phyloP scores from a whole-genome alignment of 1,284 basidiomycete genomes.

The Boletus sp. region DNA sequence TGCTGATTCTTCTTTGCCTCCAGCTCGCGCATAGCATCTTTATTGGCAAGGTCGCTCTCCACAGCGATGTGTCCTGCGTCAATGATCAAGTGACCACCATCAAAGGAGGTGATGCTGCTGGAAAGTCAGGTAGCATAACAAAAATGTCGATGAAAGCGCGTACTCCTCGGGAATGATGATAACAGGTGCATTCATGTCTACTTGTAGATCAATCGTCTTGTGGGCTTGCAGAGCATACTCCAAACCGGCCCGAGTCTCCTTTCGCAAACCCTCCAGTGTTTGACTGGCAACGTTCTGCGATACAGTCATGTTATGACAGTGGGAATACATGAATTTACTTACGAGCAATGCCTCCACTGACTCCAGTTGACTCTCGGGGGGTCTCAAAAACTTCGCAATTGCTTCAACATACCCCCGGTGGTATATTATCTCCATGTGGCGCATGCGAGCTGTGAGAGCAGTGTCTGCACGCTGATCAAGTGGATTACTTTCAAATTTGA shows the following conservation, averaged over 20 bases:
- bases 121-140: constrained; percentile 15
- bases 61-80: constrained; percentile 98
- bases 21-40: constrained; percentile 76
- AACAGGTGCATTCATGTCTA: constrained; percentile 97
- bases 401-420: constrained; percentile 93
- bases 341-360: constrained; percentile 89
- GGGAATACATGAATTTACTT: constrained; percentile 21
- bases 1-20: constrained; percentile 83
- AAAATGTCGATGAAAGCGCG: constrained; percentile 21
- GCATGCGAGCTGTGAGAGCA: constrained; percentile 86
- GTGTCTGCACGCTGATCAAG: constrained; percentile 92
- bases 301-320: constrained; percentile 9
- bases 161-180: constrained; percentile 96
- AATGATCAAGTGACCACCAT: constrained; percentile 86
- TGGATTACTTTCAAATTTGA: constrained; percentile 93
- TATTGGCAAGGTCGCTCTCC: constrained; percentile 85
- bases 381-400: constrained; percentile 90
- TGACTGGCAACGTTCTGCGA: constrained; percentile 84
- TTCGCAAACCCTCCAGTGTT: constrained; percentile 91
- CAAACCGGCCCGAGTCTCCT: constrained; percentile 92
- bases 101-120: constrained; percentile 65
- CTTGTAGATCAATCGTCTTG: constrained; percentile 93
- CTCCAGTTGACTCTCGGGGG: constrained; percentile 92
- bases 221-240: constrained; percentile 92
- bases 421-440: constrained; percentile 98